These are phyloP conservation scores for Didymella pomorum DNA, from an alignment of 2,329 filamentous ascomycete species.

Conservation along the genomic window DNA sequence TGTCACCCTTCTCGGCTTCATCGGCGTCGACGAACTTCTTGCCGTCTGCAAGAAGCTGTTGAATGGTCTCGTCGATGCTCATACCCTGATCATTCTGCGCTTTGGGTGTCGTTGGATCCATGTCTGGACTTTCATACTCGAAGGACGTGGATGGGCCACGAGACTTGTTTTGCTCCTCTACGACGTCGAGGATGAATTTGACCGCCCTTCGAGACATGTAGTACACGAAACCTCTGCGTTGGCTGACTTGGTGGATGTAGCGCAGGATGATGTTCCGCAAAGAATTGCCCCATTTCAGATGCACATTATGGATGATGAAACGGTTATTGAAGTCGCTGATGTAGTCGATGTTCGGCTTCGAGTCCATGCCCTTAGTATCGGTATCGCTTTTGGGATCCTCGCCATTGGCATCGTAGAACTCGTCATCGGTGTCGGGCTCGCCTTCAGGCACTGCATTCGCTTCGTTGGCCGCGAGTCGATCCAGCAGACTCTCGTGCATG, in stretches of 20 bases:
- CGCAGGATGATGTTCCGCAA: slow-evolving; percentile 94
- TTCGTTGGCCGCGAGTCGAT: slow-evolving; percentile 65
- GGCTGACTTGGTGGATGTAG: slow-evolving; percentile 96
- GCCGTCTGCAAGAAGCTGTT: slow-evolving; percentile 83
- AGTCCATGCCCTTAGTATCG: slow-evolving; percentile 64
- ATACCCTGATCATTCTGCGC: slow-evolving; percentile 63
- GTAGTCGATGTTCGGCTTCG: slow-evolving; percentile 78
- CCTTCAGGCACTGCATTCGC: slow-evolving; percentile 55
- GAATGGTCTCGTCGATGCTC: slow-evolving; percentile 83
- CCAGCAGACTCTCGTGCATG: slow-evolving; percentile 66
- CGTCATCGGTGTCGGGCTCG: slow-evolving; percentile 54
- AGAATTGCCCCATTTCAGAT: slow-evolving; percentile 98
- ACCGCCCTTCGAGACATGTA: slow-evolving; percentile 95
- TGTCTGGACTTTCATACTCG: slow-evolving; percentile 21
- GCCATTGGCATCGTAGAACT: slow-evolving; percentile 61
- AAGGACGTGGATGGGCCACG: slow-evolving; percentile 41
- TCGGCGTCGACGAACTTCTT: slow-evolving; percentile 81
- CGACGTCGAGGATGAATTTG: slow-evolving; percentile 97
- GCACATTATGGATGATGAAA: slow-evolving; percentile 97
- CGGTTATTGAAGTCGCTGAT: slow-evolving; percentile 97
- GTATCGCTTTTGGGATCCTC: slow-evolving; percentile 59
- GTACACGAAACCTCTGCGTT: slow-evolving; percentile 94
- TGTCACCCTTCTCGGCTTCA: slow-evolving; percentile 55
- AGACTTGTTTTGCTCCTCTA: slow-evolving; percentile 87
- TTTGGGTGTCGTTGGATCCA: slow-evolving; percentile 42